Percentiles rank a stretch among this genome's conserved stretches.
Conservation (phyloP, 768 basidiomycete genomes). For the Kwoniella botswanensis region DNA sequence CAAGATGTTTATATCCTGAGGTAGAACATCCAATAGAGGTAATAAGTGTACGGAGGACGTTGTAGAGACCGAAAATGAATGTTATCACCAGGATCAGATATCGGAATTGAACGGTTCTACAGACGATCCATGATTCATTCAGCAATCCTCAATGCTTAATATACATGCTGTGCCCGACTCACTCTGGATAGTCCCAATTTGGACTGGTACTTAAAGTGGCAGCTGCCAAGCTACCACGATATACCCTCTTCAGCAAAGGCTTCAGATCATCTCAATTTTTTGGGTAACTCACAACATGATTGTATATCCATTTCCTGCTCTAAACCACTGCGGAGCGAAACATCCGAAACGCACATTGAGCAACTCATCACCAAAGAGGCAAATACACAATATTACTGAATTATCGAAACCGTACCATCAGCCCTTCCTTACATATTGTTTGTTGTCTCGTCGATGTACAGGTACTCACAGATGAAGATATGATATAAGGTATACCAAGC, state of each 20-base stretch:
- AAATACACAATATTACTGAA: constrained; percentile 37
- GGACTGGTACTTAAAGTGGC: constrained; percentile 34
- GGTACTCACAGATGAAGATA: constrained; percentile 27
- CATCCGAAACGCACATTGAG: constrained; percentile 46
- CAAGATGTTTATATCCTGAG: constrained; percentile 14
- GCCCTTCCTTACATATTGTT: background rate
- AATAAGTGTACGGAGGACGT: constrained; percentile 34
- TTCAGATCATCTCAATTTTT: background rate
- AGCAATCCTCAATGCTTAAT: background rate
- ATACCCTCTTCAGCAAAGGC: no score
- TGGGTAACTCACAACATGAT: constrained; percentile 43
- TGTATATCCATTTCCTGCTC: constrained; percentile 44
- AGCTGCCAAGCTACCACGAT: constrained; percentile 22
- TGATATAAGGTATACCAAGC: constrained; percentile 48
- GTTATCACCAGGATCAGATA: constrained; percentile 36
- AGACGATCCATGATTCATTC: background rate
- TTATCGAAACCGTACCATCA: background rate
- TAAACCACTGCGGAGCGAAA: constrained; percentile 46
- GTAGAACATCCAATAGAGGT: constrained; percentile 14
- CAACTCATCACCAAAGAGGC: constrained; percentile 42
- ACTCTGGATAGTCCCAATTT: constrained; percentile 34
- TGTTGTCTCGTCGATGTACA: background rate
- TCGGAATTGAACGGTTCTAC: constrained; percentile 30
- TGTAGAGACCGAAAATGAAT: constrained; percentile 42
- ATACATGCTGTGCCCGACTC: constrained; percentile 5